Evolutionary conservation across 345 rosid species (phyloP).

Genomic region (Eucalyptus curtisii): DNA sequence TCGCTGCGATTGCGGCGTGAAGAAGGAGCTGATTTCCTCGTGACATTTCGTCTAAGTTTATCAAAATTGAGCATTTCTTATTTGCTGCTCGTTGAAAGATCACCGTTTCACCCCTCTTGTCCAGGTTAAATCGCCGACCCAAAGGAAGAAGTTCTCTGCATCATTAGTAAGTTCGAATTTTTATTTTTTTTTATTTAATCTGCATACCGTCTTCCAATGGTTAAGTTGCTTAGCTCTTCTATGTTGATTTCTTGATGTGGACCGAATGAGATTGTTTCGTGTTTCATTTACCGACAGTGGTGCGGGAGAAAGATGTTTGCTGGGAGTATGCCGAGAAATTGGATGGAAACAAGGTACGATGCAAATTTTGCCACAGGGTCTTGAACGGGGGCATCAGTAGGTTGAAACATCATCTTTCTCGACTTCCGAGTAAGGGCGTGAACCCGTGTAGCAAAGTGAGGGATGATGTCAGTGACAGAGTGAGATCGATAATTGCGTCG

Average conservation of each 20-base stretch:
- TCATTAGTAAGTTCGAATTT: neutral
- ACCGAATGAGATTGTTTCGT: neutral
- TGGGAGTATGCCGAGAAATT: slow-evolving; percentile 92
- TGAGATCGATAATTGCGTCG: slow-evolving; percentile 45
- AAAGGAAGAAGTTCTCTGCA: neutral
- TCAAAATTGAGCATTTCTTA: neutral
- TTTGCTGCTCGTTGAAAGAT: neutral
- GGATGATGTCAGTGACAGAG: slow-evolving; percentile 74
- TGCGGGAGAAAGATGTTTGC: slow-evolving; percentile 79
- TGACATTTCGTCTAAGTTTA: neutral
- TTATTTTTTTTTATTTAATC: neutral
- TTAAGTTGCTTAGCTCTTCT: neutral
- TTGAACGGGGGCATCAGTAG: slow-evolving; percentile 88
- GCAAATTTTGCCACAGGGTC: slow-evolving; percentile 63
- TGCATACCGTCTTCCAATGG: neutral
- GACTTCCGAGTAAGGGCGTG: slow-evolving; percentile 86
- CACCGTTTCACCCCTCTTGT: neutral
- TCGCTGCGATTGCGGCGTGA: neutral
- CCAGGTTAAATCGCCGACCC: neutral
- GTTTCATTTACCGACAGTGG: slow-evolving; percentile 36
- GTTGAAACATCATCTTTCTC: slow-evolving; percentile 80
- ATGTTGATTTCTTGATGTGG: neutral
- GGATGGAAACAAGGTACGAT: slow-evolving; percentile 80
- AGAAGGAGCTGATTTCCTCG: neutral
- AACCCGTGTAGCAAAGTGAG: slow-evolving; percentile 81